Percentiles rank a stretch among this genome's conserved stretches.
Conservation (phyloP, 495 filamentous ascomycete genomes). For the Rostrohypoxylon terebratum region DNA sequence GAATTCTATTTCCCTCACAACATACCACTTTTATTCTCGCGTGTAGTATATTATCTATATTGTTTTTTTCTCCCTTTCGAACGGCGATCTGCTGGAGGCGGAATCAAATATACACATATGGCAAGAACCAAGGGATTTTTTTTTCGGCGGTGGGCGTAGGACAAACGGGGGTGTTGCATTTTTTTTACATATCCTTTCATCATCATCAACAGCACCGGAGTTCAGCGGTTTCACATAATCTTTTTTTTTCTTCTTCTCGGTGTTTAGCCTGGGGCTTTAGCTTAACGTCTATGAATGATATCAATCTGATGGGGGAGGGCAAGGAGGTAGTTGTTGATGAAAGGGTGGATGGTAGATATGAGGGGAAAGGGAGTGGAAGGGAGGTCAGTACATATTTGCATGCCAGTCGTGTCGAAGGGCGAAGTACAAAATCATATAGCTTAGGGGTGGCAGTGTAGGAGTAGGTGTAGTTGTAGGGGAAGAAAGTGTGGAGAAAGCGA, state of each 20-base stretch:
- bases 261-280: neutral
- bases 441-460: neutral
- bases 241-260: neutral
- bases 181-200: conserved; percentile 6
- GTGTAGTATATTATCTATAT: conserved; percentile 28
- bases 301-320: neutral
- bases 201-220: conserved; percentile 26
- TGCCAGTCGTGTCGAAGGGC: neutral
- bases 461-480: neutral
- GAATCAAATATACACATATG: neutral
- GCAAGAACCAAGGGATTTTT: neutral
- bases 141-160: conserved; percentile 21
- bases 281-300: conserved; percentile 24
- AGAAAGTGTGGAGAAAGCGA: neutral
- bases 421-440: neutral
- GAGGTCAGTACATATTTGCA: neutral
- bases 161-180: conserved; percentile 14
- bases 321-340: neutral
- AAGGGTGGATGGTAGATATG: neutral
- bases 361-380: neutral
- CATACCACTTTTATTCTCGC: conserved; percentile 25
- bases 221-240: conserved; percentile 16
- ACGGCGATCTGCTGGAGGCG: neutral
- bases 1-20: conserved; percentile 1
- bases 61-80: neutral